Evolutionary conservation across 2,329 filamentous ascomycete genomes (phyloP).

Genomic region (Microthyrium microscopicum): DNA sequence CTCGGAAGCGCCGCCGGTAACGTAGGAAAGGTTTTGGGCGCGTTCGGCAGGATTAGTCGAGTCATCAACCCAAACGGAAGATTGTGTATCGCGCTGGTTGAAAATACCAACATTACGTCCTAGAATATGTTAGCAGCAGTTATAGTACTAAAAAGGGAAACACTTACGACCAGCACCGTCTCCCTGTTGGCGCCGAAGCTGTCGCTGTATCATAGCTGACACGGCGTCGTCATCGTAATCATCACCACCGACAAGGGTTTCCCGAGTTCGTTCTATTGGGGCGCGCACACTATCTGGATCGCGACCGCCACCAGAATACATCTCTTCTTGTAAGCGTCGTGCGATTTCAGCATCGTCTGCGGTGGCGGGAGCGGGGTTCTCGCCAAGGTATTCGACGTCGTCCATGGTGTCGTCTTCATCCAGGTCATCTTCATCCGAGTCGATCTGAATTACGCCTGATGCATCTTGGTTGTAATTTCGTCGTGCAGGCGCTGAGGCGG

Average conservation of each 20-base stretch:
- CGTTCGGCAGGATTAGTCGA: constrained; percentile 29
- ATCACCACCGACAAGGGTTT: constrained; percentile 56
- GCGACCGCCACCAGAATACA: constrained; percentile 43
- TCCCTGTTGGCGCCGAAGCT: constrained; percentile 12
- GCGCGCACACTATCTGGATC: constrained; percentile 57
- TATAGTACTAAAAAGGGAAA: not conserved
- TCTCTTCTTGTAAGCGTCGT: constrained; percentile 75
- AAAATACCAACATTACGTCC: constrained; percentile 50
- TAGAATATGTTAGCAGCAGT: not conserved
- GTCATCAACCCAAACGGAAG: constrained; percentile 42
- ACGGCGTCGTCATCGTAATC: constrained; percentile 34
- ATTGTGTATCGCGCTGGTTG: constrained; percentile 41
- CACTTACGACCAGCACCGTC: not conserved
- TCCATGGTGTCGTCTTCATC: constrained; percentile 17
- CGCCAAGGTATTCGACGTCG: not conserved
- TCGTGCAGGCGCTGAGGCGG: constrained; percentile 16
- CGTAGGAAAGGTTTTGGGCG: constrained; percentile 35
- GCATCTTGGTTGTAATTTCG: constrained; percentile 31
- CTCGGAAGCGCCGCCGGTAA: constrained; percentile 50
- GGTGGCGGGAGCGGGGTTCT: constrained; percentile 25
- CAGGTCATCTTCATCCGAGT: constrained; percentile 46
- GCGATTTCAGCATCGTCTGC: constrained; percentile 94
- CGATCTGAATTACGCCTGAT: constrained; percentile 52
- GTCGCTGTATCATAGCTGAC: constrained; percentile 43
- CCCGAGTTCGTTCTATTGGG: constrained; percentile 78